Base-by-base conservation (phyloP, 129 eudicot species). In the Escallonia rubra region DNA sequence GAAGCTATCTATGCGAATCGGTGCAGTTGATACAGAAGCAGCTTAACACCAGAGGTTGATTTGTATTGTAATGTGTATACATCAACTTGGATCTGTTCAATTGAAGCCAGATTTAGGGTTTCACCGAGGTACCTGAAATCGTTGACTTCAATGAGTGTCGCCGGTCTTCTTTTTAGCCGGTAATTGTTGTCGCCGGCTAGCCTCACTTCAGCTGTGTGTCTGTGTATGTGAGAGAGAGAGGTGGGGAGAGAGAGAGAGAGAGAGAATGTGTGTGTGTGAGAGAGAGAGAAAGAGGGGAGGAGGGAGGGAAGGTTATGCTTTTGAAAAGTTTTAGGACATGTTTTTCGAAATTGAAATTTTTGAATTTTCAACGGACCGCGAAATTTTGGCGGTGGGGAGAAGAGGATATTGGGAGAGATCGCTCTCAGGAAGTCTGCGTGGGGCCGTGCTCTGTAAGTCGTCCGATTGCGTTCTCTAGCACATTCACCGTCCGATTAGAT, bases 341-440 rank as follows among this genome's bases (percentile, higher is more conserved):
- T 39, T 44, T 41, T 59, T 47, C 15, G 46, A 58, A 58, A 3
- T 47, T 3, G 65, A 61, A 71, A 72, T 4, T 70, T 72, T 72
- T 44, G 43, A 72, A 60, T 10, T 59, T 74, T 60, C 48, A 5
- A 62, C 51, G 5, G 56, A 61, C 14, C 64, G 74, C 74, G 69
- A 44, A 14, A 61, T 57, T 61, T 75, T 75, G 69, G 74, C 79
- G 79, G 50, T 10, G 63, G 14, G 14, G 13, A 12, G 23, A 13
- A 11, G 59, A 11, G 7, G 59, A 54, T 4, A 2, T 1, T 4
- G 59, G 4, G 12, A n/a, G 57, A 23, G 34, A 23, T 23, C 34
- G 34, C 34, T 23, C 34, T 23, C 34, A 23, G 34, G 34, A 23
- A 23, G 34, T 23, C 34, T 23, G 34, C 34, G 34, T 23, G 34